A percentile compares a stretch with the other conserved stretches of the same genome.
These are phyloP conservation scores for Diaporthe nobilis DNA, from an alignment of 2,329 filamentous ascomycete genomes.

Conservation along the genomic window DNA sequence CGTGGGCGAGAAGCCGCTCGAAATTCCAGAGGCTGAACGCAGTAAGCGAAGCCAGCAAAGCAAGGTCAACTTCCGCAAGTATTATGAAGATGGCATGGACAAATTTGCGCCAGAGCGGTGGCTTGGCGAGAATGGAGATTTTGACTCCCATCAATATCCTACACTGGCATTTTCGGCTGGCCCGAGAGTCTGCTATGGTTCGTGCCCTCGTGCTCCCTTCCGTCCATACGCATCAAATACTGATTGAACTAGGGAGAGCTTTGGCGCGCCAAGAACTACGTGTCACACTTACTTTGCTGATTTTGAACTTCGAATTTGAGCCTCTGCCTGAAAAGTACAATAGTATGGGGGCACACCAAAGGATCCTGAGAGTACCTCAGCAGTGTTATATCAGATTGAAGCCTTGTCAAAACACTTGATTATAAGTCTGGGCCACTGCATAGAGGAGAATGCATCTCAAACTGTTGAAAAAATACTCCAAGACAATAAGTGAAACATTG, in stretches of 20 bases:
- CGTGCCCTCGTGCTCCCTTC: background rate
- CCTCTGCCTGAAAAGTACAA: background rate
- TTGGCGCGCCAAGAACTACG: constrained; percentile 1
- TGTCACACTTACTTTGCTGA: background rate
- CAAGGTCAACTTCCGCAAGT: constrained; percentile 1
- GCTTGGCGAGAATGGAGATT: background rate
- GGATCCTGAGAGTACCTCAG: background rate
- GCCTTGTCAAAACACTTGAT: background rate
- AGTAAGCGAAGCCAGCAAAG: background rate
- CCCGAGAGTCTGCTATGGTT: constrained; percentile 1
- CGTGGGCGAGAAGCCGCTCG: background rate
- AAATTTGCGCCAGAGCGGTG: background rate
- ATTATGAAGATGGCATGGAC: constrained; percentile 2
- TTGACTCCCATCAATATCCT: background rate
- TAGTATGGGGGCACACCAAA: background rate
- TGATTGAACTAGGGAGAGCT: background rate
- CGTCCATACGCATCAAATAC: background rate
- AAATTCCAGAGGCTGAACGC: background rate
- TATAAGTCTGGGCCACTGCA: background rate
- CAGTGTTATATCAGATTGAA: constrained; percentile 4
- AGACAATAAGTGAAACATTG: background rate
- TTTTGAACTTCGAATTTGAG: constrained; percentile 15
- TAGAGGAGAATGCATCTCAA: background rate
- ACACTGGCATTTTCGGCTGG: constrained; percentile 5
- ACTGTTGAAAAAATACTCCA: background rate